These are phyloP conservation scores for Drechslerella dactyloides DNA, from an alignment of 2,329 filamentous ascomycete genomes.

Conservation along the genomic window DNA sequence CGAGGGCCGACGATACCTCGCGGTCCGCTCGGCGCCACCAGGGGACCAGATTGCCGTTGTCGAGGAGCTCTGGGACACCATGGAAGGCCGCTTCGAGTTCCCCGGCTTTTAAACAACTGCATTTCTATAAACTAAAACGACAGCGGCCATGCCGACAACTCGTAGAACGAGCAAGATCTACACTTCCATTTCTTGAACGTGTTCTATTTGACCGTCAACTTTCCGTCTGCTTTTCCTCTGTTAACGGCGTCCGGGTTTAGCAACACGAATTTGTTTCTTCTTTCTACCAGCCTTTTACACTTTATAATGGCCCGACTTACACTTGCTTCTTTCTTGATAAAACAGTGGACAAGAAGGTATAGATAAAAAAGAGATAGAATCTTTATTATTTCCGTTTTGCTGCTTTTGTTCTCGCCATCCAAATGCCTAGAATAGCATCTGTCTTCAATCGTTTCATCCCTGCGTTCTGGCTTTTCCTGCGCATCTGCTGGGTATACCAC, in stretches of 20 bases:
- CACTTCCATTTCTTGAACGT: neutral
- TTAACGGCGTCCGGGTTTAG: conserved; percentile 34
- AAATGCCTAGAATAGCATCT: conserved; percentile 42
- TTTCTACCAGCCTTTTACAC: conserved; percentile 6
- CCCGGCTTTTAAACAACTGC: conserved; percentile 34
- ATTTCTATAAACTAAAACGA: neutral
- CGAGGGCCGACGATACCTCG: conserved; percentile 69
- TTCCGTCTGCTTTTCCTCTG: conserved; percentile 14
- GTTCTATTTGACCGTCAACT: conserved; percentile 15
- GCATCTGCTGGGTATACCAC: conserved; percentile 37
- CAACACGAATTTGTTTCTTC: conserved; percentile 25
- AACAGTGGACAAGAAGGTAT: conserved; percentile 40
- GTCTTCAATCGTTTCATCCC: conserved; percentile 4
- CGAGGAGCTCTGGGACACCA: conserved; percentile 69
- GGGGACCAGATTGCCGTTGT: conserved; percentile 68
- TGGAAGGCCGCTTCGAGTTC: conserved; percentile 58
- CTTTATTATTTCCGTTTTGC: conserved; percentile 6
- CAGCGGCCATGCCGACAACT: conserved; percentile 13
- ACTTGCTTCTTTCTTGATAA: neutral
- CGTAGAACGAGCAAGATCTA: conserved; percentile 1
- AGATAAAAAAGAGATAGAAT: conserved; percentile 50
- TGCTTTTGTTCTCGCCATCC: conserved; percentile 1
- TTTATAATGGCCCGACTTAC: conserved; percentile 29
- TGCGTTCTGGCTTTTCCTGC: neutral
- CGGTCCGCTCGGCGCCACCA: conserved; percentile 66